phyloP scores from a whole-genome alignment of 2,329 filamentous ascomycete genomes.

The Diplocarpon mali region DNA sequence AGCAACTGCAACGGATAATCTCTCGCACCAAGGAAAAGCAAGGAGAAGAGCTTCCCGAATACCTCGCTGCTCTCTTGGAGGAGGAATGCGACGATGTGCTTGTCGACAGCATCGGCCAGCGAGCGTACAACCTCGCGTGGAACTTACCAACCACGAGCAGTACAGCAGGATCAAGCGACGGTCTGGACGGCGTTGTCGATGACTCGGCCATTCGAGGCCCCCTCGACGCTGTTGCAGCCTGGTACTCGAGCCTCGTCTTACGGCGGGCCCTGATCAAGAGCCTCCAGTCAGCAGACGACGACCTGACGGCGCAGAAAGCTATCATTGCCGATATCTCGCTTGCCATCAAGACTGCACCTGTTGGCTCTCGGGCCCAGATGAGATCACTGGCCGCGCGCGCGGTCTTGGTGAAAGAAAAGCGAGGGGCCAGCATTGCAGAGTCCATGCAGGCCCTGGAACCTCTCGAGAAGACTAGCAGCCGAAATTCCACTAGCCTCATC shows the following conservation, averaged over 20 bases:
- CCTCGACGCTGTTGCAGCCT: constrained; percentile 81
- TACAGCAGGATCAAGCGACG: constrained; percentile 50
- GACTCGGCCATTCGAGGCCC: constrained; percentile 78
- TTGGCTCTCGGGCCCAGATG: constrained; percentile 60
- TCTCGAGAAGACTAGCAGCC: constrained; percentile 26
- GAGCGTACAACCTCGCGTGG: constrained; percentile 83
- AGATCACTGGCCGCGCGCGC: constrained; percentile 50
- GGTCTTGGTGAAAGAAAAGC: constrained; percentile 42
- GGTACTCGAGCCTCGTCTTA: constrained; percentile 70
- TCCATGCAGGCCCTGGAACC: constrained; percentile 43
- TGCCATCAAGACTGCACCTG: constrained; percentile 64
- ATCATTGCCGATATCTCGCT: constrained; percentile 46
- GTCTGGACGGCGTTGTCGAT: constrained; percentile 74
- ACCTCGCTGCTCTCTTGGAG: constrained; percentile 65
- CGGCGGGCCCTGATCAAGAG: constrained; percentile 57
- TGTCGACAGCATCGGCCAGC: constrained; percentile 64
- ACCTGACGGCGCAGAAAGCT: constrained; percentile 30
- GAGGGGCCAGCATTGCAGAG: constrained; percentile 44
- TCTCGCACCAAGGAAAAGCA: constrained; percentile 34
- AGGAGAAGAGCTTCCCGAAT: constrained; percentile 57
- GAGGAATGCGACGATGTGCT: constrained; percentile 76
- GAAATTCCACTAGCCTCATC: constrained; percentile 32
- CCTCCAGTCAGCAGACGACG: constrained; percentile 43
- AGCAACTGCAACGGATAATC: constrained; percentile 45
- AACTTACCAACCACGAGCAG: constrained; percentile 65